Evolutionary conservation across 805 yeast genomes (phyloP).

Genomic region (Tetrapisispora arboricola): DNA sequence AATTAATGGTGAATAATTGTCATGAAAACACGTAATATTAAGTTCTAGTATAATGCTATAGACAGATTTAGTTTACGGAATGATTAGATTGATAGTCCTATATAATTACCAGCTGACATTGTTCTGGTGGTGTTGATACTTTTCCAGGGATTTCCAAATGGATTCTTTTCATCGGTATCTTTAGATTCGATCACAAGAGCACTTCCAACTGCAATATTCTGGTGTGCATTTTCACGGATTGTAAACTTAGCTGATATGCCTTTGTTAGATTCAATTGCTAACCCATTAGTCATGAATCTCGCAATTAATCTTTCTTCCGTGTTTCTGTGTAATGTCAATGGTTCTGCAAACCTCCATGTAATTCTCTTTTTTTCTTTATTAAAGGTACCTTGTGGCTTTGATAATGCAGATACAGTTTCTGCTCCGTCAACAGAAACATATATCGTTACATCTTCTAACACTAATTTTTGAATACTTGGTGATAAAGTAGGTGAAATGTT

Average conservation of each 20-base stretch:
- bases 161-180: constrained; percentile 30
- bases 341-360: constrained; percentile 62
- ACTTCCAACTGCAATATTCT: constrained; percentile 31
- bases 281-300: constrained; percentile 68
- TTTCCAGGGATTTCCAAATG: constrained; percentile 32
- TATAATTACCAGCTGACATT: constrained; percentile 31
- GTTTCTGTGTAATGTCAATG: constrained; percentile 29
- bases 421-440: constrained; percentile 54
- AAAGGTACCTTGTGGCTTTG: constrained; percentile 88
- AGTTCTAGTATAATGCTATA: no score
- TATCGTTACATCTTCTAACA: constrained; percentile 31
- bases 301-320: constrained; percentile 68
- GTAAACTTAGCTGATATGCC: constrained; percentile 66
- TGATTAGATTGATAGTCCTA: constrained; percentile 15
- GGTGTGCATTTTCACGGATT: constrained; percentile 24
- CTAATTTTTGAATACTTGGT: constrained; percentile 26
- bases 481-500: constrained; percentile 29
- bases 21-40: no score
- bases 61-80: no score
- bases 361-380: constrained; percentile 77
- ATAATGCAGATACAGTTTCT: constrained; percentile 60
- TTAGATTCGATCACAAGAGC: constrained; percentile 33
- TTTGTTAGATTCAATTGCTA: constrained; percentile 58
- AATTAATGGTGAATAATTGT: no score
- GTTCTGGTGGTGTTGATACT: constrained; percentile 27